These are phyloP conservation scores for Castanea crenata DNA, from an alignment of 306 rosid genomes.

Conservation along the genomic window DNA sequence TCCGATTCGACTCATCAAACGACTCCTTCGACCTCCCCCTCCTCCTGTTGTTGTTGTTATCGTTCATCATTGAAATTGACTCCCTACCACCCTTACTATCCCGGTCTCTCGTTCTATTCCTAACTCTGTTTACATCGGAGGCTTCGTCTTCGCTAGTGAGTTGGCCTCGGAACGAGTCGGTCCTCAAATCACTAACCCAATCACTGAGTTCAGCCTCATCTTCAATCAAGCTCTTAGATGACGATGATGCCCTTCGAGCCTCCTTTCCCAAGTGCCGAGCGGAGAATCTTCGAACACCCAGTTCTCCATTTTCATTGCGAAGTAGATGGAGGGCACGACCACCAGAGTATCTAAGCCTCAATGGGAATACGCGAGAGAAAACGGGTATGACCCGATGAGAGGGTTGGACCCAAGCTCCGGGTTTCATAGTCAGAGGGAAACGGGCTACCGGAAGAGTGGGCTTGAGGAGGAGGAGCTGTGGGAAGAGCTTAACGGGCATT, in stretches of 20 bases:
- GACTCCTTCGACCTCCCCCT: conserved; percentile 34
- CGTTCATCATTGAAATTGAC: neutral
- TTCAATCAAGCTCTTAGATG: conserved; percentile 57
- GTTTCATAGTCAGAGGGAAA: conserved; percentile 38
- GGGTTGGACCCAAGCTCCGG: conserved; percentile 24
- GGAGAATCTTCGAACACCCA: conserved; percentile 37
- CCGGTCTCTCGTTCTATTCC: conserved; percentile 21
- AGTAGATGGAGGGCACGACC: conserved; percentile 7
- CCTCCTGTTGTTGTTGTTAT: neutral
- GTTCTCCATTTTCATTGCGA: conserved; percentile 22
- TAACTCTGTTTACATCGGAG: conserved; percentile 23
- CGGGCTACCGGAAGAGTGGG: conserved; percentile 29
- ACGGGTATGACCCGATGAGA: conserved; percentile 27
- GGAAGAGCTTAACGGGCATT: conserved; percentile 59
- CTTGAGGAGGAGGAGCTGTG: conserved; percentile 59
- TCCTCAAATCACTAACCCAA: conserved; percentile 69
- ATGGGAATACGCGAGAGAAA: conserved; percentile 55
- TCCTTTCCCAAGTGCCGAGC: conserved; percentile 28
- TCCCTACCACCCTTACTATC: conserved; percentile 17
- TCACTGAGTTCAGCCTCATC: conserved; percentile 86
- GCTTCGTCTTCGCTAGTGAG: conserved; percentile 32
- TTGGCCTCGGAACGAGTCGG: conserved; percentile 34
- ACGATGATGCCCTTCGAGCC: conserved; percentile 24
- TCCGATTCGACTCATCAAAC: conserved; percentile 25
- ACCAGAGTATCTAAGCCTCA: conserved; percentile 42